Evolutionary conservation across 2,329 filamentous ascomycete genomes (phyloP), one percentile per base, ranked within the genome.

Genomic region (Gyromitra esculenta): DNA sequence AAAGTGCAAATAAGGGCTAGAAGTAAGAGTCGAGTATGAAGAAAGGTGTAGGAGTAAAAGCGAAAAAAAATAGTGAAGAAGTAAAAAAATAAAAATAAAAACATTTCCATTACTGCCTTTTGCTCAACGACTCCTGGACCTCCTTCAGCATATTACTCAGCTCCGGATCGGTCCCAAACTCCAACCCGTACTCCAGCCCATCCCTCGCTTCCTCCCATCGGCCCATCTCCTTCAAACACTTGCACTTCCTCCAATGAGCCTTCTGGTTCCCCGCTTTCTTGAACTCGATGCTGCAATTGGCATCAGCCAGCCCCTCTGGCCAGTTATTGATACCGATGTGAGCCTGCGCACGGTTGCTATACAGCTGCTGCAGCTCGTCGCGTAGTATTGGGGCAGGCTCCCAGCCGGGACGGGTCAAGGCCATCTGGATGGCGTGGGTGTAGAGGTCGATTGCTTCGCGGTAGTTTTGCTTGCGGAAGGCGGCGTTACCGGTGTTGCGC

Each of bases 171-270:
- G 88, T 91, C 85, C 97, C 94, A 83, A 94, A 90, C 86, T 97
- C 95, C 73, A 97, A 84, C 0, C 89, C 94, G 82, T 89, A 87
- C 79, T 87, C 88, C 52, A 97, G 87, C 89, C 94, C 96, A 78
- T 91, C 89, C 81, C 87, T 87, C 0, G 94, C 94, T 88, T 98
- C 95, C 71, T 92, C 90, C 81, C 92, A 85, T 77, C 95, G 85
- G 0, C 92, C 91, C 96, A 98, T 98, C 89, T 99, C 96, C 79
- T 91, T 85, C 82, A 98, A 84, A 82, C 93, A 96, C 85, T 90
- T 90, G 8, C 92, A 96, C 77, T 92, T 87, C 77, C 96, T 87
- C 91, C 93, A 97, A 93, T 95, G 98, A 0, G 91, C 94, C 89
- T 98, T 98, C 0, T 92, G 90, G 83, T 99, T 98, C 50, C 91